A percentile compares a stretch with the other conserved stretches of the same genome.
phyloP scores from a whole-genome alignment of 306 rosid species.

The Cicer arietinum region DNA sequence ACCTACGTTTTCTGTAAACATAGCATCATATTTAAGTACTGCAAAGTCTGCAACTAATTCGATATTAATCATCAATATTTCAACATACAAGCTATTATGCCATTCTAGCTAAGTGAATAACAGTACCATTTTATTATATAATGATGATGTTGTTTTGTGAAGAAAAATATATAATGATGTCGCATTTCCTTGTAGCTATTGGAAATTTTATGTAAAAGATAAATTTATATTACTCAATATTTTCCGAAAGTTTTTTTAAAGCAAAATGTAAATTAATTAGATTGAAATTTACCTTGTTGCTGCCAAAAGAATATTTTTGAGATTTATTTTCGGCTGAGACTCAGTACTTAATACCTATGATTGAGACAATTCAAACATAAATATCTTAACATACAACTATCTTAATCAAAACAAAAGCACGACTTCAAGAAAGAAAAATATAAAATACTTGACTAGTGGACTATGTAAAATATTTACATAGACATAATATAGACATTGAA shows the following conservation, averaged over 20 bases:
- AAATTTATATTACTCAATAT: not conserved
- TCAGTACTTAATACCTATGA: slow-evolving; percentile 64
- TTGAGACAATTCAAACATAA: not conserved
- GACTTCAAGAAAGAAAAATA: not conserved
- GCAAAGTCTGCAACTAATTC: not conserved
- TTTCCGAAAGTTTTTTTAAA: not conserved
- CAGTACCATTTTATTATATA: too few relatives aligned
- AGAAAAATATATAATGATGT: too few relatives aligned
- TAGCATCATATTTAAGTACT: not conserved
- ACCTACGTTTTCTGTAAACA: slow-evolving; percentile 62
- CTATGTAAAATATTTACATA: too few relatives aligned
- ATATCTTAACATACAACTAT: not conserved
- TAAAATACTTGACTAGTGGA: not conserved
- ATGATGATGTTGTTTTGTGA: too few relatives aligned
- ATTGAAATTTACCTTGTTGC: slow-evolving; percentile 71
- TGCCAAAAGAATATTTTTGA: slow-evolving; percentile 59
- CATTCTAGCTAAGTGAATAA: not conserved
- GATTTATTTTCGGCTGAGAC: slow-evolving; percentile 56
- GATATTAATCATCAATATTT: not conserved
- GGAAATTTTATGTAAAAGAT: not conserved
- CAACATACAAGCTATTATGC: not conserved
- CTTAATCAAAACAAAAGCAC: not conserved
- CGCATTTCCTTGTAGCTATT: not conserved
- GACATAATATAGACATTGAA: too few relatives aligned
- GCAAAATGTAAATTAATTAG: not conserved